A percentile compares a stretch with the other conserved stretches of the same genome.
These are phyloP conservation scores for Umbelopsis isabellina DNA, from an alignment of 192 early-diverging fungal genomes.

Conservation along the genomic window DNA sequence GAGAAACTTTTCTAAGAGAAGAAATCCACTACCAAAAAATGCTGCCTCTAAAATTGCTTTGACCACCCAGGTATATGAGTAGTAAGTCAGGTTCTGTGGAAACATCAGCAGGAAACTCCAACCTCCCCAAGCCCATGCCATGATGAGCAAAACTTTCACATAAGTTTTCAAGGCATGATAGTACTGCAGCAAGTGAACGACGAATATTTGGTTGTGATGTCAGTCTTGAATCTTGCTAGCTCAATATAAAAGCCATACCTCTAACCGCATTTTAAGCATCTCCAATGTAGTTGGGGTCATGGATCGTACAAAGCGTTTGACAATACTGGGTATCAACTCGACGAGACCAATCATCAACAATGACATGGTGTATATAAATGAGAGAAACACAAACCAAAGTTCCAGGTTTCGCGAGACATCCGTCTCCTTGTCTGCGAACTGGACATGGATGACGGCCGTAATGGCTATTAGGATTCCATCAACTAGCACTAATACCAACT, in stretches of 20 bases:
- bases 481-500: not conserved
- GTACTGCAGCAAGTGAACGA: slow-evolving; percentile 11
- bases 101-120: slow-evolving; percentile 21
- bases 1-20: slow-evolving; percentile 43
- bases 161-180: slow-evolving; percentile 28
- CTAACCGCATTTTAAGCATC: slow-evolving; percentile 36
- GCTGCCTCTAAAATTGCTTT: not conserved
- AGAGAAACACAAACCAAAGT: slow-evolving; percentile 39
- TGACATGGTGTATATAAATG: slow-evolving; percentile 41
- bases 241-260: slow-evolving; percentile 25
- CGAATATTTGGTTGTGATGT: not conserved
- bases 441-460: not conserved
- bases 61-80: not conserved
- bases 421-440: not conserved
- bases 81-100: not conserved
- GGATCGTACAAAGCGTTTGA: slow-evolving; percentile 13
- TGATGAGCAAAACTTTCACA: slow-evolving; percentile 28
- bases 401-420: slow-evolving; percentile 26
- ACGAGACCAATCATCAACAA: slow-evolving; percentile 27
- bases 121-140: slow-evolving; percentile 32
- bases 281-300: slow-evolving; percentile 33
- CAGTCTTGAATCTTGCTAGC: not conserved
- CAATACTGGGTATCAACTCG: slow-evolving; percentile 31
- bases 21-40: slow-evolving; percentile 33
- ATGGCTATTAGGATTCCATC: not conserved